Evolutionary conservation across 352 stramenopile genomes (phyloP).

Genomic region (Pythium phragmitis): DNA sequence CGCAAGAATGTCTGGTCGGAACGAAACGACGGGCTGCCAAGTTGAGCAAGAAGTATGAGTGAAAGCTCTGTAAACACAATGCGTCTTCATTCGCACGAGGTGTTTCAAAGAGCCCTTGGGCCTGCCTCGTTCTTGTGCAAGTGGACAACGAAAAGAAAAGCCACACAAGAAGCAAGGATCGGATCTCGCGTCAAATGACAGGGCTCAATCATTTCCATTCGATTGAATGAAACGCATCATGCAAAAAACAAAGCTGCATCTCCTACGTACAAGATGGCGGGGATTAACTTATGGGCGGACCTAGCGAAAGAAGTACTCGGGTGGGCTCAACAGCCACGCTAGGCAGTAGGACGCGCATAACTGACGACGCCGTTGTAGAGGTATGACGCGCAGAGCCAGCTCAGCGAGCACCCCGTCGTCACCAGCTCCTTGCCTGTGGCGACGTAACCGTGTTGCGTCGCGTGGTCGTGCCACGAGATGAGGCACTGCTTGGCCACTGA

Average conservation of each 20-base stretch:
- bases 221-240: too few species aligned
- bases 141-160: background rate
- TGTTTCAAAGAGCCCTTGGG: background rate
- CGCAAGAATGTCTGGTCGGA: background rate
- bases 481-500: slow-evolving; percentile 68
- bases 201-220: too few species aligned
- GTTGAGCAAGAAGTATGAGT: background rate
- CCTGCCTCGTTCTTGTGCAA: background rate
- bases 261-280: background rate
- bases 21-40: background rate
- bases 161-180: background rate
- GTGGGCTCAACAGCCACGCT: background rate
- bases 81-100: background rate
- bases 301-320: background rate
- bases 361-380: slow-evolving; percentile 51
- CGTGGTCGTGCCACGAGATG: slow-evolving; percentile 72
- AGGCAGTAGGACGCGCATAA: slow-evolving; percentile 31
- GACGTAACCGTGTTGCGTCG: slow-evolving; percentile 57
- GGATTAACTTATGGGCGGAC: background rate
- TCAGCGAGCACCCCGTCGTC: slow-evolving; percentile 63
- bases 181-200: too few species aligned
- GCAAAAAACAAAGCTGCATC: background rate
- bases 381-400: slow-evolving; percentile 58
- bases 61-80: background rate
- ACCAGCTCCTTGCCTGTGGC: slow-evolving; percentile 66